Evolutionary conservation across 331 rosid genomes (phyloP).

Genomic region (Rhamnella rubrinervis): DNA sequence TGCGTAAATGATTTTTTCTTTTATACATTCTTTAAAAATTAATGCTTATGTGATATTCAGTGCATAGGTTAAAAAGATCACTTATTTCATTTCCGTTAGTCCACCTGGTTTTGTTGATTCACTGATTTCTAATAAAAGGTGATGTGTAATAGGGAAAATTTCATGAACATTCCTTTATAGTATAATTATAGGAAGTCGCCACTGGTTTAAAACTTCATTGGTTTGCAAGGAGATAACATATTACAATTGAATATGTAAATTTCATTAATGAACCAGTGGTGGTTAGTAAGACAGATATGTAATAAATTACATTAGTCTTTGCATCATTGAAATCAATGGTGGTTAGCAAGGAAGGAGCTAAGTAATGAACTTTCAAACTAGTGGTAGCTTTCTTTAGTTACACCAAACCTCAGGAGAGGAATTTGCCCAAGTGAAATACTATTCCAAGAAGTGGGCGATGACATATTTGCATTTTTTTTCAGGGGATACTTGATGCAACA

Average conservation of each 20-base stretch:
- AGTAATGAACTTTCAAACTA: too few relatives aligned
- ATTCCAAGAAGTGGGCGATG: conserved; percentile 13
- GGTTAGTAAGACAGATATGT: too few relatives aligned
- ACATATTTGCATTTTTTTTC: conserved; percentile 33
- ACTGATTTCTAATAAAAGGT: neutral
- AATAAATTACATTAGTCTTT: too few relatives aligned
- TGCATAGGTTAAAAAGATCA: conserved; percentile 1
- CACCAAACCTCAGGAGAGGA: too few relatives aligned
- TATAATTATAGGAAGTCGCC: too few relatives aligned
- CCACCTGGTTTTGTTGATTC: conserved; percentile 4
- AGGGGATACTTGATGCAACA: conserved; percentile 76
- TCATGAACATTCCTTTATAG: too few relatives aligned
- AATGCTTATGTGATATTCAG: neutral
- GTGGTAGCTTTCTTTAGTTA: too few relatives aligned
- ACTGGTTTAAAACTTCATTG: neutral
- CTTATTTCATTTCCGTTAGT: conserved; percentile 4
- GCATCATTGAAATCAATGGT: too few relatives aligned
- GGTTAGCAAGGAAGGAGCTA: too few relatives aligned
- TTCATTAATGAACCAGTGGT: too few relatives aligned
- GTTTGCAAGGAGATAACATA: conserved; percentile 3
- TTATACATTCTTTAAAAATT: neutral
- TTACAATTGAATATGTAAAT: too few relatives aligned
- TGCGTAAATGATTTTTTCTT: conserved; percentile 24
- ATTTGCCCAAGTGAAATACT: neutral
- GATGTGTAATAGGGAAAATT: too few relatives aligned